Base-by-base conservation (phyloP, 228 moss, liverwort and hornwort genomes). In the Sphagnum magellanicum region DNA sequence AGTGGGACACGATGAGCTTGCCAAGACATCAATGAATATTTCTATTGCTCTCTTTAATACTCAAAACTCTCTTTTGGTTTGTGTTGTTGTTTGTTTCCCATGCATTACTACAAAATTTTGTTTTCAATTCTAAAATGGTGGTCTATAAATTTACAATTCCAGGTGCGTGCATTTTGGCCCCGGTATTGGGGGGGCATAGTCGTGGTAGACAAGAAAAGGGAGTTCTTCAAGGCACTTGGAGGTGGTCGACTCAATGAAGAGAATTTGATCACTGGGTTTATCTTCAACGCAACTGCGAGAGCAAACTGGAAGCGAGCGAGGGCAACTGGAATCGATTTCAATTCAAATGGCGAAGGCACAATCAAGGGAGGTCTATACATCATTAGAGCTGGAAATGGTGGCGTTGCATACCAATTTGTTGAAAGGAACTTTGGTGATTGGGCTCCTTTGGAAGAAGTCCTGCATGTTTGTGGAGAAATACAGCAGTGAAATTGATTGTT, bases 341-440 rank as follows among this genome's bases (percentile, higher is more conserved):
- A 90, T 32, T 0, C 61, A 0, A 78, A 66, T 12, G 97, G 97
- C 4, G 91, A 97, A 64, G 91, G 88, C 49, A 59, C 3, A 8
- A 81, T 93, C 64, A 97, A 93, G 78, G 97, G 97, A 5, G 97
- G 97, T 0, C 60, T 97, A 6, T 91, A 78, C 76, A 75, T 97
- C 16, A 69, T 89, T 52, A 86, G 90, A 69, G 68, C 78, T 0
- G 87, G 87, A 10, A 87, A 70, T 48, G 74, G 71, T 7, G 93
- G 97, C 6, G 91, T 93, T 48, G 93, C 91, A 0, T 97, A 97
- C 64, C 97, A 97, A 66, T 97, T 93, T 47, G 63, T 53, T 3
- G 97, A 97, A 72, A 77, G 74, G 5, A 90, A 87, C n/a, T 90
- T 97, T 8, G 97, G 97, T 0, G 97, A 97, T 68, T 93, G 97